A percentile compares a stretch with the other conserved stretches of the same genome.
These are phyloP conservation scores for Candida sp. DNA, from an alignment of 1,139 yeast species.

Conservation along the genomic window DNA sequence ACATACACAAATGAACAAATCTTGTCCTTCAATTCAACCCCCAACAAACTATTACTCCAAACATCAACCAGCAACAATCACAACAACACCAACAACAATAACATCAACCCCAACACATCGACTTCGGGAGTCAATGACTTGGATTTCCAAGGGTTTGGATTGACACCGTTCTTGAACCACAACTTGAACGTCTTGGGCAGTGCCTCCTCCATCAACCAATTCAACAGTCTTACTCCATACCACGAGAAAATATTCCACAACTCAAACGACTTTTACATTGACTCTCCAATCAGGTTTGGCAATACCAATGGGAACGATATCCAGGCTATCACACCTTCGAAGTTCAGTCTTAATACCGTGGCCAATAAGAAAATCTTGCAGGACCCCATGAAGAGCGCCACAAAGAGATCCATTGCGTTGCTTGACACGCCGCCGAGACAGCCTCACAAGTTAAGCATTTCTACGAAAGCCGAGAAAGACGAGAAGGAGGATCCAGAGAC, in stretches of 20 bases:
- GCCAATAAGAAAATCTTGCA: conserved; percentile 12
- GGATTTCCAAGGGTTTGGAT: conserved; percentile 43
- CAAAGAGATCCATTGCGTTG: conserved; percentile 40
- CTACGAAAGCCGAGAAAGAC: conserved; percentile 20
- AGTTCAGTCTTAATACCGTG: conserved; percentile 30
- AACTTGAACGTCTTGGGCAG: conserved; percentile 30
- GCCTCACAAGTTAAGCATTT: conserved; percentile 37
- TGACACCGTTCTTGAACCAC: conserved; percentile 50
- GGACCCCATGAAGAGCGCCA: conserved; percentile 24
- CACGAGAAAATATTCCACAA: conserved; percentile 50
- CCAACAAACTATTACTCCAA: conserved; percentile 18
- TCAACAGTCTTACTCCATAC: conserved; percentile 42
- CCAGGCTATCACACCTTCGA: conserved; percentile 50
- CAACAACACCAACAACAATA: neutral
- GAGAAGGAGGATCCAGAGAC: conserved; percentile 17
- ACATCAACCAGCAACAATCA: conserved; percentile 1
- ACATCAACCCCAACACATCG: neutral
- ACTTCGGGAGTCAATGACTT: conserved; percentile 21
- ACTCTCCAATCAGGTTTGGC: conserved; percentile 41
- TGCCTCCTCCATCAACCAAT: conserved; percentile 15
- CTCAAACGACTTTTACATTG: conserved; percentile 51
- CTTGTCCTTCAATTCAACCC: conserved; percentile 41
- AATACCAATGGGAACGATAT: conserved; percentile 32
- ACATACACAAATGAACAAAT: conserved; percentile 42
- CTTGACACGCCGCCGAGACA: conserved; percentile 48